Conservation (phyloP, 2,329 filamentous ascomycete species). For the Pseudonectria buxi region DNA sequence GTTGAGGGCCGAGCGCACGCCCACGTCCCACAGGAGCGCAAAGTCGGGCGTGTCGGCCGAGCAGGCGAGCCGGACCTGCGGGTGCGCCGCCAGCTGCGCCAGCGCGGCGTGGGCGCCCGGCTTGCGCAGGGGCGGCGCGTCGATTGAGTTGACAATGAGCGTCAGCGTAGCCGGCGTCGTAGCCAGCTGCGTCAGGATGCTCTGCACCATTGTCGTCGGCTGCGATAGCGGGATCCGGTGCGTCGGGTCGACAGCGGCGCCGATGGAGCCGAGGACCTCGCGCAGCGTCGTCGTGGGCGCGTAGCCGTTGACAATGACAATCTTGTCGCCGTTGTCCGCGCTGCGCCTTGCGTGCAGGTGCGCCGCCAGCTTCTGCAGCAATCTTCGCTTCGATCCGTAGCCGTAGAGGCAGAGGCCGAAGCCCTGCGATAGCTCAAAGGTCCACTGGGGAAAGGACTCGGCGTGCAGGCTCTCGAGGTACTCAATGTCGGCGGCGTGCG, state of each 20-base stretch:
- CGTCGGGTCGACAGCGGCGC: constrained; percentile 50
- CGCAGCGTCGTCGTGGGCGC: constrained; percentile 57
- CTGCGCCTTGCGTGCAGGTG: constrained; percentile 45
- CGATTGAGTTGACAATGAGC: constrained; percentile 79
- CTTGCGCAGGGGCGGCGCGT: constrained; percentile 69
- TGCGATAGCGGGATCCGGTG: constrained; percentile 52
- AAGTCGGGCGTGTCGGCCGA: constrained; percentile 88
- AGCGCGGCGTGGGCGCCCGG: constrained; percentile 64
- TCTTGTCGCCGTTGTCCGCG: constrained; percentile 34
- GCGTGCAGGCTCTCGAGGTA: constrained; percentile 70
- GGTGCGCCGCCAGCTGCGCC: constrained; percentile 68
- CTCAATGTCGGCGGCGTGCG: constrained; percentile 61
- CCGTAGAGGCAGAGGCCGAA: constrained; percentile 91
- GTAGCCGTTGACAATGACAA: constrained; percentile 87
- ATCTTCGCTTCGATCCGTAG: constrained; percentile 77
- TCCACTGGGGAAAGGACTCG: constrained; percentile 84
- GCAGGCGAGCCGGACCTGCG: constrained; percentile 64
- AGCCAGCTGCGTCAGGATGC: constrained; percentile 55
- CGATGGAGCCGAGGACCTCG: constrained; percentile 64
- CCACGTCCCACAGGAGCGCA: constrained; percentile 81
- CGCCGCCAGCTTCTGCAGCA: constrained; percentile 69
- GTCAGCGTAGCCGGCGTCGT: constrained; percentile 44
- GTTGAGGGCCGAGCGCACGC: constrained; percentile 72
- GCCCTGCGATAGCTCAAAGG: constrained; percentile 77
- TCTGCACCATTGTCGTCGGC: constrained; percentile 60